phyloP scores from a whole-genome alignment of 1,139 yeast genomes.

The Diutina rugosa region DNA sequence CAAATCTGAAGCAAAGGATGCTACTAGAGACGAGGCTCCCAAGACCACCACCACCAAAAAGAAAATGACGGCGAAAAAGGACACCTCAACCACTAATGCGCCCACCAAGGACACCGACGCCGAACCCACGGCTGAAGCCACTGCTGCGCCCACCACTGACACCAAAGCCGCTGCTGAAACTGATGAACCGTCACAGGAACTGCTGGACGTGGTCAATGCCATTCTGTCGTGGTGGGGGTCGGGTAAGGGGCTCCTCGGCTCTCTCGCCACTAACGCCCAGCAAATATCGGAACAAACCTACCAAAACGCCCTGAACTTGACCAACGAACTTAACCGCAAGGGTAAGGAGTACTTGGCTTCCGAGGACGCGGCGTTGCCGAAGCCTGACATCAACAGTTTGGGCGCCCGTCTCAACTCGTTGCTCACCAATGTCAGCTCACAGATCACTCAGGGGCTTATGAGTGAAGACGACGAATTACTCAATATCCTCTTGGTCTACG shows the following conservation, averaged over 20 bases:
- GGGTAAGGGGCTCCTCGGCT: conserved; percentile 53
- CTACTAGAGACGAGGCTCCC: not conserved
- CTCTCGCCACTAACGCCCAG: conserved; percentile 33
- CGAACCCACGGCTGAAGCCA: not conserved
- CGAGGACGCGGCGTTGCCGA: conserved; percentile 13
- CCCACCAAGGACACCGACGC: not conserved
- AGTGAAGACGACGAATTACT: conserved; percentile 49
- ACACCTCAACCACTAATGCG: not conserved
- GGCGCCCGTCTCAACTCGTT: conserved; percentile 23
- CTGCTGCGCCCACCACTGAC: not conserved
- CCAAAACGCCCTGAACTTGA: conserved; percentile 29
- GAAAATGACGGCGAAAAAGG: not conserved
- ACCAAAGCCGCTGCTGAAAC: conserved; percentile 1
- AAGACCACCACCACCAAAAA: not conserved
- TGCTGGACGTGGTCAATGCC: conserved; percentile 54
- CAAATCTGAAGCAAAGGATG: too few relatives aligned
- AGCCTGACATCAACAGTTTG: conserved; percentile 16
- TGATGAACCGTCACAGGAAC: conserved; percentile 3
- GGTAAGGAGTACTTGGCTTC: conserved; percentile 21
- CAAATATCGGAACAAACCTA: conserved; percentile 28
- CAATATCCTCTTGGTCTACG: conserved; percentile 52
- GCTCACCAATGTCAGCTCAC: conserved; percentile 25
- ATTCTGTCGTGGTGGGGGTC: conserved; percentile 79
- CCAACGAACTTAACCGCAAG: conserved; percentile 30
- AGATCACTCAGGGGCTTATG: conserved; percentile 47